Percentiles rank a stretch among this genome's conserved stretches.
These are phyloP conservation scores for Ephemerocybe angulata DNA, from an alignment of 768 basidiomycete species.

Conservation along the genomic window DNA sequence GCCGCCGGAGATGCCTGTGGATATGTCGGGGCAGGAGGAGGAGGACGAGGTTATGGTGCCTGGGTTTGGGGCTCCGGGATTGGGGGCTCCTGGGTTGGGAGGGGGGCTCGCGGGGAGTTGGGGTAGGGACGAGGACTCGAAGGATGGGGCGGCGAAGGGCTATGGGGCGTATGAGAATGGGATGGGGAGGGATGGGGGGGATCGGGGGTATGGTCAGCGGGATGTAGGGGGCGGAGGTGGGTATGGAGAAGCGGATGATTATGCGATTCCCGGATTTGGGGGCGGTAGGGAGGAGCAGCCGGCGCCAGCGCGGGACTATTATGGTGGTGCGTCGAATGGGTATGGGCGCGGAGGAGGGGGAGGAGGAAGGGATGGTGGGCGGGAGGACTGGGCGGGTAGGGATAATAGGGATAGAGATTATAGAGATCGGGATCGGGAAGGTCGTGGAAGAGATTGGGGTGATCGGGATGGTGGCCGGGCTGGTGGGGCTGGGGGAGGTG, in stretches of 20 bases:
- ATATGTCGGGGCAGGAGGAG: constrained; percentile 60
- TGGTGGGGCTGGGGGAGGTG: background rate
- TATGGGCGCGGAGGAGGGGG: constrained; percentile 3
- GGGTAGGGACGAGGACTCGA: constrained; percentile 22
- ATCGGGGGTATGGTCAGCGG: constrained; percentile 18
- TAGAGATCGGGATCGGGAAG: constrained; percentile 13
- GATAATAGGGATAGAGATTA: constrained; percentile 7
- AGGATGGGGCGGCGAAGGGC: background rate
- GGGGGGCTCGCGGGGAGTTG: constrained; percentile 15
- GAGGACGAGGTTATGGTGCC: constrained; percentile 73
- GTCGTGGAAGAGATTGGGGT: constrained; percentile 7
- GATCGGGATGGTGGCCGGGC: constrained; percentile 5
- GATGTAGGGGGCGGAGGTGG: constrained; percentile 5
- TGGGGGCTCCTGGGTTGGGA: constrained; percentile 31
- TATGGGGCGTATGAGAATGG: constrained; percentile 27
- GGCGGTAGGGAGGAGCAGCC: constrained; percentile 30
- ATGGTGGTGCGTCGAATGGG: constrained; percentile 3
- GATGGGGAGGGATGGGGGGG: constrained; percentile 20
- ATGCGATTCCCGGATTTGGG: constrained; percentile 8
- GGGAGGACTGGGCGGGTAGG: constrained; percentile 9
- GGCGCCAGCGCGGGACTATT: constrained; percentile 14
- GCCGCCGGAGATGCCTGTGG: constrained; percentile 67
- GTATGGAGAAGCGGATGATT: constrained; percentile 1
- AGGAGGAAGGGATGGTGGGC: background rate
- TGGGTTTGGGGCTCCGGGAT: constrained; percentile 55